Evolutionary conservation across 2,329 filamentous ascomycete genomes (phyloP).

Genomic region (Cladophialophora carrionii): DNA sequence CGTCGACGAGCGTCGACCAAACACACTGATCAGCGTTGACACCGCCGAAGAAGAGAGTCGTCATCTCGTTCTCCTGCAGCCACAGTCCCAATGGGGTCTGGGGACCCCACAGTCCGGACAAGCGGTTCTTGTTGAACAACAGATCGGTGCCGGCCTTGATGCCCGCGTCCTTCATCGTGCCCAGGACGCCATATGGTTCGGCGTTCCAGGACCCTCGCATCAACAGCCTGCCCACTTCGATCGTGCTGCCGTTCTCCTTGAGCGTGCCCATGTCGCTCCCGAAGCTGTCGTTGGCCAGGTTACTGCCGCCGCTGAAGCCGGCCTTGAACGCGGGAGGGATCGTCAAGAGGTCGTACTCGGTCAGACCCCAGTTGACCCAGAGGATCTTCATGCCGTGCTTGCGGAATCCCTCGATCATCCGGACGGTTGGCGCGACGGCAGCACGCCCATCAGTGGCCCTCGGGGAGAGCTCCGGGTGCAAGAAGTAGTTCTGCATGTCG

Average conservation of each 20-base stretch:
- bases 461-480: constrained; percentile 50
- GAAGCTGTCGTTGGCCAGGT: constrained; percentile 32
- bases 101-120: constrained; percentile 59
- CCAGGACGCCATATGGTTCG: constrained; percentile 48
- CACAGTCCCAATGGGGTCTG: constrained; percentile 50
- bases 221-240: constrained; percentile 47
- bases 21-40: constrained; percentile 68
- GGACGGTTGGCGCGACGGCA: constrained; percentile 44
- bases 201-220: constrained; percentile 61
- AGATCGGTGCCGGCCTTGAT: constrained; percentile 50
- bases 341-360: constrained; percentile 51
- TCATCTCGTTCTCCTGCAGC: constrained; percentile 47
- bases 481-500: constrained; percentile 59
- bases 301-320: constrained; percentile 50
- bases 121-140: constrained; percentile 59
- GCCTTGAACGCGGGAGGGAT: constrained; percentile 56
- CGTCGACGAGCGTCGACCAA: constrained; percentile 58
- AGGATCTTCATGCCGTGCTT: constrained; percentile 54
- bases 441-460: constrained; percentile 48
- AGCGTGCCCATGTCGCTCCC: constrained; percentile 24
- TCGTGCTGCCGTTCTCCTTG: constrained; percentile 21
- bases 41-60: constrained; percentile 59
- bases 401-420: constrained; percentile 52
- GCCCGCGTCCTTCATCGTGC: constrained; percentile 50
- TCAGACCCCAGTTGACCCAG: constrained; percentile 63